phyloP scores from a whole-genome alignment of 805 yeast species.

The Isabelozyma pseudorhagii region DNA sequence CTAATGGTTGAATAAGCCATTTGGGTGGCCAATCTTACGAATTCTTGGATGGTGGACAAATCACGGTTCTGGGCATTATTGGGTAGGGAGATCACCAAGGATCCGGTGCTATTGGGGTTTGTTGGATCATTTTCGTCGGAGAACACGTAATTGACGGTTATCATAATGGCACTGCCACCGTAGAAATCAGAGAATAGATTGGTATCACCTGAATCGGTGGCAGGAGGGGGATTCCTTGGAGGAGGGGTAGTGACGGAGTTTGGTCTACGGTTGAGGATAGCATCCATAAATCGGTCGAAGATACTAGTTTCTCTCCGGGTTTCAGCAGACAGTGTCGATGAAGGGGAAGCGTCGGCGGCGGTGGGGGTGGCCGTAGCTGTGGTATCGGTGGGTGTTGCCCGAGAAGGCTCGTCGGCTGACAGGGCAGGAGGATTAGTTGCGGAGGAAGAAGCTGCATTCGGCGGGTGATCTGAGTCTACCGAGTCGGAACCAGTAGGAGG shows the following conservation, averaged over 20 bases:
- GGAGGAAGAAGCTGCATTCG: no score
- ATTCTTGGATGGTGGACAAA: constrained; percentile 56
- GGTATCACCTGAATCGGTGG: neutral
- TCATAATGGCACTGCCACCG: constrained; percentile 34
- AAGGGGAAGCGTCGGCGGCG: neutral
- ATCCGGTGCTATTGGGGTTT: constrained; percentile 48
- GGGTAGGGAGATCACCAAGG: constrained; percentile 64
- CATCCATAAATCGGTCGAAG: constrained; percentile 23
- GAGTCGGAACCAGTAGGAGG: no score
- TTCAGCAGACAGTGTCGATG: constrained; percentile 1
- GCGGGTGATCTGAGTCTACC: no score
- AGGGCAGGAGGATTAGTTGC: no score
- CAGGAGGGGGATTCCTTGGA: neutral
- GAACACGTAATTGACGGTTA: constrained; percentile 43
- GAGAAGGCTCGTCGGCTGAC: no score
- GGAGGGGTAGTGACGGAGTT: neutral
- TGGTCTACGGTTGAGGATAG: constrained; percentile 5
- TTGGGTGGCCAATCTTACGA: constrained; percentile 65
- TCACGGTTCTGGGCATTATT: constrained; percentile 58
- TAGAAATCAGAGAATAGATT: constrained; percentile 6
- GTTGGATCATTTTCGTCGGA: constrained; percentile 38
- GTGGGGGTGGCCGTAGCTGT: neutral
- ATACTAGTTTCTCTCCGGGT: constrained; percentile 8
- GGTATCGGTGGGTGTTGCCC: neutral
- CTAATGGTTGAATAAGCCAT: constrained; percentile 65